phyloP scores from a whole-genome alignment of 306 rosid genomes.

The Castanea crenata region DNA sequence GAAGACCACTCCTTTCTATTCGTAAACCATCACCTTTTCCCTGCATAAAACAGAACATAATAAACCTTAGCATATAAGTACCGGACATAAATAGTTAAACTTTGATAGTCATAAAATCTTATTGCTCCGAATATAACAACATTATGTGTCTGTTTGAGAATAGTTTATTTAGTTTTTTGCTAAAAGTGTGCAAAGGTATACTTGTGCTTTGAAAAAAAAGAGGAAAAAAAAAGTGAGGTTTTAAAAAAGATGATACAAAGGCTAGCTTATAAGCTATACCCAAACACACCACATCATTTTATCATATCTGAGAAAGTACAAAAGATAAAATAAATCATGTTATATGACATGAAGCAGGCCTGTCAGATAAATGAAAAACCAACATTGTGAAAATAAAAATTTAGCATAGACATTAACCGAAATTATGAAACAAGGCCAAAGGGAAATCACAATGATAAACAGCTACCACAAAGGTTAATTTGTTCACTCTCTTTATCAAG shows the following conservation, averaged over 20 bases:
- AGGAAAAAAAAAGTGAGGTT: too few species aligned
- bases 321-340: background rate
- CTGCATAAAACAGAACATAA: conserved; percentile 32
- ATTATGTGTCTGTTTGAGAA: too few species aligned
- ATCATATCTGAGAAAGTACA: background rate
- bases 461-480: background rate
- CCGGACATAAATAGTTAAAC: background rate
- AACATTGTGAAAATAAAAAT: background rate
- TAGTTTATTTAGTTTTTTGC: too few species aligned
- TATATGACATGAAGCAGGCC: background rate
- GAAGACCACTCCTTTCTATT: conserved; percentile 80
- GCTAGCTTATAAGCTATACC: too few species aligned
- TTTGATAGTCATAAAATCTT: background rate
- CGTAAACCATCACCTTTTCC: conserved; percentile 71
- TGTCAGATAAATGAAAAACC: background rate
- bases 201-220: too few species aligned
- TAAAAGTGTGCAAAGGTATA: too few species aligned
- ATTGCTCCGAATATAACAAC: too few species aligned
- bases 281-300: too few species aligned
- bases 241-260: too few species aligned
- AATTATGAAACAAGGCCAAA: background rate
- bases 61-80: background rate
- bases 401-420: background rate
- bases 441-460: background rate
- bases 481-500: background rate